phyloP scores from a whole-genome alignment of 306 rosid species.

The Erythrophleum fordii region DNA sequence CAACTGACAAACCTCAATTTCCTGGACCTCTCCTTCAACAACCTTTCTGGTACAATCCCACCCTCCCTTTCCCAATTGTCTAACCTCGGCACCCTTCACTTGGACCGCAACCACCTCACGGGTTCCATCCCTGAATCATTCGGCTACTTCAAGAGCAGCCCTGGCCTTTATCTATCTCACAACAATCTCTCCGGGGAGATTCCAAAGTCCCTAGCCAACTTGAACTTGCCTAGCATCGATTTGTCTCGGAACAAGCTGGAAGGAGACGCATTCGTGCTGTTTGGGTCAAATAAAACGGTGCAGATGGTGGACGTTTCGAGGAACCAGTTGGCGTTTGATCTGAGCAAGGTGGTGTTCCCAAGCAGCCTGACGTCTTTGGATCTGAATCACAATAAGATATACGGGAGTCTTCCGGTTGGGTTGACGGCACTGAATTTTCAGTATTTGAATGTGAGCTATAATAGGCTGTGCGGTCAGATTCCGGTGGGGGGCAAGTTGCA shows the following conservation, averaged over 20 bases:
- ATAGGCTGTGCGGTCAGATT: conserved; percentile 69
- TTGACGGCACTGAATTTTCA: conserved; percentile 51
- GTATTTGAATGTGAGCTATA: conserved; percentile 66
- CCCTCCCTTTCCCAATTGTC: conserved; percentile 62
- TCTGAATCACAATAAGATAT: conserved; percentile 61
- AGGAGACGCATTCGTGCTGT: conserved; percentile 58
- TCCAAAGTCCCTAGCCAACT: conserved; percentile 46
- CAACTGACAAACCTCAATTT: conserved; percentile 52
- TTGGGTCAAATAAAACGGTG: conserved; percentile 45
- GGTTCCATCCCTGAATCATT: conserved; percentile 55
- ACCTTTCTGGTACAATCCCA: conserved; percentile 62
- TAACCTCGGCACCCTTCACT: conserved; percentile 25
- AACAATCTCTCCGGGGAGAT: conserved; percentile 66
- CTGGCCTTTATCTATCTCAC: conserved; percentile 55
- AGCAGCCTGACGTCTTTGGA: conserved; percentile 48
- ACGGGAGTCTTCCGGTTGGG: conserved; percentile 48
- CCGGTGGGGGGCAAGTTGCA: conserved; percentile 67
- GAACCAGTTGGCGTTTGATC: conserved; percentile 56
- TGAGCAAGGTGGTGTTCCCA: conserved; percentile 48
- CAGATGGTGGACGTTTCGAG: conserved; percentile 55
- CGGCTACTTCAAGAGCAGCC: conserved; percentile 42
- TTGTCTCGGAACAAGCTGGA: conserved; percentile 63
- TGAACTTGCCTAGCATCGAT: conserved; percentile 28
- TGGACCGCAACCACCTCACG: conserved; percentile 58
- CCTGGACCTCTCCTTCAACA: conserved; percentile 60